Evolutionary conservation across 176 grass and related monocot species (phyloP), one percentile per base, ranked within the genome.

Genomic region (Ananas comosus): DNA sequence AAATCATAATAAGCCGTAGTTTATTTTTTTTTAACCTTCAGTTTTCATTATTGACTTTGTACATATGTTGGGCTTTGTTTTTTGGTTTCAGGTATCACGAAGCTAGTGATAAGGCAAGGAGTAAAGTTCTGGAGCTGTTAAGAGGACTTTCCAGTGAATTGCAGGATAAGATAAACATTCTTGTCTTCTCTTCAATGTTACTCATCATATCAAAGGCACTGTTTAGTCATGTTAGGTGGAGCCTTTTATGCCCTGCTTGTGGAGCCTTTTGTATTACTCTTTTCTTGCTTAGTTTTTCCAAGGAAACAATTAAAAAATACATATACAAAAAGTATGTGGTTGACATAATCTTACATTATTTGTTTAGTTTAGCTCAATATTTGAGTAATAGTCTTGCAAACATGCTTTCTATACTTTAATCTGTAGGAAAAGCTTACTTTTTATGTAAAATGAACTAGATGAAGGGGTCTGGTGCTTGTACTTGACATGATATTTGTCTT

Each of bases 111-210:
- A 77, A 73, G n/a, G 88, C 92, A 13, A 91, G 64, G 78, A 12
- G 24, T 74, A 92, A 91, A 87, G 81, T 96, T 92, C 12, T 92
- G 67, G 79, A 92, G 64, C 28, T 96, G 58, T 70, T 96, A 79
- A 89, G 88, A 85, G 86, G 78, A 59, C 86, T 96, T 69, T 91
- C 92, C 66, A 80, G 86, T 80, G 92, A 91, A 87, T 86, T 96
- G 53, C 92, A 96, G 70, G 85, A 70, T 51, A 89, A 89, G 72
- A 81, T 74, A 64, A 96, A 96, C 53, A 84, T 96, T 63, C 86
- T 96, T 76, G 92, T 96, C 63, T 96, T 87, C 50, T 86, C 88
- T 67, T 92, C 88, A 6, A 89, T 79, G 9, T 65, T 91, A 47
- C 88, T 89, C 61, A 51, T 96, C 76, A 85, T 92, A 79, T 76